Percentiles rank a stretch among this genome's conserved stretches.
Conservation (phyloP, 139 green algal genomes). For the Edaphochlamys debaryana region DNA sequence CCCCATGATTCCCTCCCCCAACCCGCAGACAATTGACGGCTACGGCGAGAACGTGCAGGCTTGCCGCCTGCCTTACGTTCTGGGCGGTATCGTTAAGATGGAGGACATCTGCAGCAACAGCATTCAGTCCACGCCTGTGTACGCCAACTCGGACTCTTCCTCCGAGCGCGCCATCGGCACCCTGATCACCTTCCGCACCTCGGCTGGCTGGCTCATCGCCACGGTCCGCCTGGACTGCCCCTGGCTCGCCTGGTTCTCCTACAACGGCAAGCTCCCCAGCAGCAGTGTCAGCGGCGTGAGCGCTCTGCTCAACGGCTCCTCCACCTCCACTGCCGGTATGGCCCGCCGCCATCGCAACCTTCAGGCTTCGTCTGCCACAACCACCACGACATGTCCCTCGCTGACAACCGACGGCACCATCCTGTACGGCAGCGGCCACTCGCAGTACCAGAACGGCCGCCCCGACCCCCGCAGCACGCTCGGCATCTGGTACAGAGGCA, state of each 20-base stretch:
- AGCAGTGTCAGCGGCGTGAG: no score
- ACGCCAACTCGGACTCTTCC: background rate
- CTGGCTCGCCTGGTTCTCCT: constrained; percentile 22
- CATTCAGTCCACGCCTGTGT: constrained; percentile 6
- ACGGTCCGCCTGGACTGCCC: constrained; percentile 42
- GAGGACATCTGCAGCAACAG: constrained; percentile 13
- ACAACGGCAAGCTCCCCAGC: constrained; percentile 7
- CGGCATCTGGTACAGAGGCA: background rate
- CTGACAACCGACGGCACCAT: constrained; percentile 16
- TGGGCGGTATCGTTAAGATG: constrained; percentile 18
- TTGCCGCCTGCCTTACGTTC: constrained; percentile 17
- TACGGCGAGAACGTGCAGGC: constrained; percentile 23
- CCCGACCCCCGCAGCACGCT: constrained; percentile 3
- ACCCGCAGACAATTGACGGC: constrained; percentile 30
- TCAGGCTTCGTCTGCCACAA: no score
- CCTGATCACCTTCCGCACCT: constrained; percentile 22
- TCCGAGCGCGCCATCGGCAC: constrained; percentile 23
- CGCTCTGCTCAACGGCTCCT: no score
- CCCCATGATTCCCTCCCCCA: no score
- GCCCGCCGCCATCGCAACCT: no score
- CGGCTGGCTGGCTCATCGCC: constrained; percentile 1
- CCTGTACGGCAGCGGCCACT: constrained; percentile 15
- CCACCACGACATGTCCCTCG: background rate
- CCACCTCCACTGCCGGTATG: no score
- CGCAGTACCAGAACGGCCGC: constrained; percentile 40